Percentiles rank a stretch among this genome's conserved stretches.
Conservation (phyloP, 768 basidiomycete genomes). For the Rhodotorula paludigena region DNA sequence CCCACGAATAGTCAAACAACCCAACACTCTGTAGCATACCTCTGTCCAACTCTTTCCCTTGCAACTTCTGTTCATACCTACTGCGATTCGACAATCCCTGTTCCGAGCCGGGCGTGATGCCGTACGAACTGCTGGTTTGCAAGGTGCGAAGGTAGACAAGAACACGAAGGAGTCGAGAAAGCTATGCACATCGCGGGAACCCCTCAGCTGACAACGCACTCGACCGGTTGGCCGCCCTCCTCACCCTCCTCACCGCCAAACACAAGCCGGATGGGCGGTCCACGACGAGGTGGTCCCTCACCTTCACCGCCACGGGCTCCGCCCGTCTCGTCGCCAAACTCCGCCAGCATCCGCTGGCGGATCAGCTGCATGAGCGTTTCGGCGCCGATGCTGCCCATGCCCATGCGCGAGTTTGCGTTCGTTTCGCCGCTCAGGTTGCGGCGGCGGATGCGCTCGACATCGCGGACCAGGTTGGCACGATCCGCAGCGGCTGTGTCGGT, state of each 20-base stretch:
- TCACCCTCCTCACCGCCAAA: background rate
- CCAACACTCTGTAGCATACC: too few species aligned
- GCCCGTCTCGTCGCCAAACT: too few species aligned
- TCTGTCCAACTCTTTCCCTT: too few species aligned
- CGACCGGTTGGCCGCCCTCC: background rate
- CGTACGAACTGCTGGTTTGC: too few species aligned
- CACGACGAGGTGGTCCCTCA: background rate
- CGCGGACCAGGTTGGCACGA: slow-evolving; percentile 18
- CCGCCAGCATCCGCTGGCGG: background rate
- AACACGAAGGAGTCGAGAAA: background rate
- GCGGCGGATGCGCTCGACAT: background rate
- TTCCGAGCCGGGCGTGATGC: too few species aligned
- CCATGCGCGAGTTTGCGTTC: background rate
- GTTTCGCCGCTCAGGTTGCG: slow-evolving; percentile 5
- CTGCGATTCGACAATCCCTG: too few species aligned
- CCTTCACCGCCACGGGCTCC: background rate
- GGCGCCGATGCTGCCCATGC: background rate
- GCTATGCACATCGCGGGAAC: background rate
- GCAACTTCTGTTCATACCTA: too few species aligned
- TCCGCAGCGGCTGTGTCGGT: background rate
- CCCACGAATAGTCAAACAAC: too few species aligned
- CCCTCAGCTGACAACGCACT: background rate
- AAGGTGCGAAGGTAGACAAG: too few species aligned
- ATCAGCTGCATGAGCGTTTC: background rate
- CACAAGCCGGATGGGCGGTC: background rate